These are phyloP conservation scores for Neoscytalidium dimidiatum DNA, from an alignment of 2,329 filamentous ascomycete species.

Conservation along the genomic window DNA sequence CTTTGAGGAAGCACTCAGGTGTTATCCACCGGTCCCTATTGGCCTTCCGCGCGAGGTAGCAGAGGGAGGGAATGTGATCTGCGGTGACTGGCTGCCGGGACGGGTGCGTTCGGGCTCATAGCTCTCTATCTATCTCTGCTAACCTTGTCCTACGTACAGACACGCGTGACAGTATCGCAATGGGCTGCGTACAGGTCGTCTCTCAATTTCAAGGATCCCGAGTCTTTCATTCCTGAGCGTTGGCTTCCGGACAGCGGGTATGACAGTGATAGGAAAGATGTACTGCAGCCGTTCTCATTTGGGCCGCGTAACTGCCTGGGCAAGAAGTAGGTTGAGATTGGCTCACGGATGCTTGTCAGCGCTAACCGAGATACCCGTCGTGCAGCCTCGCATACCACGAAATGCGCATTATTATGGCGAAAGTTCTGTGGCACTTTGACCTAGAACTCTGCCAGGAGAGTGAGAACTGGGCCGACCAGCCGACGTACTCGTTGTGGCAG, in stretches of 20 bases:
- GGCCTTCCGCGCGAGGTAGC: slow-evolving; percentile 37
- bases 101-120: slow-evolving; percentile 19
- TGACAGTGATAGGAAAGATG: slow-evolving; percentile 33
- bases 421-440: slow-evolving; percentile 42
- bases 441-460: slow-evolving; percentile 36
- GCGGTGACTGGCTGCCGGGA: slow-evolving; percentile 39
- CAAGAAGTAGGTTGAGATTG: slow-evolving; percentile 33
- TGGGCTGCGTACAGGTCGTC: slow-evolving; percentile 18
- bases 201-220: slow-evolving; percentile 37
- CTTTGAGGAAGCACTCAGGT: slow-evolving; percentile 43
- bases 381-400: slow-evolving; percentile 42
- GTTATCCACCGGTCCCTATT: slow-evolving; percentile 44
- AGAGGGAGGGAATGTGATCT: slow-evolving; percentile 38
- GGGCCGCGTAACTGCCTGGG: slow-evolving; percentile 44
- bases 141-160: slow-evolving; percentile 22
- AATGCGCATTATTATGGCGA: slow-evolving; percentile 43
- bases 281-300: slow-evolving; percentile 46
- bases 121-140: neutral
- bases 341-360: neutral
- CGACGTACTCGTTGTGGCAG: slow-evolving; percentile 39
- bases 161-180: slow-evolving; percentile 18
- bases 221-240: slow-evolving; percentile 43
- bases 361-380: neutral
- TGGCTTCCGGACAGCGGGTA: slow-evolving; percentile 37
- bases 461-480: slow-evolving; percentile 32